Evolutionary conservation across 2,329 filamentous ascomycete species (phyloP), one percentile per base, ranked within the genome.

Genomic region (Cryphonectria naterciae): DNA sequence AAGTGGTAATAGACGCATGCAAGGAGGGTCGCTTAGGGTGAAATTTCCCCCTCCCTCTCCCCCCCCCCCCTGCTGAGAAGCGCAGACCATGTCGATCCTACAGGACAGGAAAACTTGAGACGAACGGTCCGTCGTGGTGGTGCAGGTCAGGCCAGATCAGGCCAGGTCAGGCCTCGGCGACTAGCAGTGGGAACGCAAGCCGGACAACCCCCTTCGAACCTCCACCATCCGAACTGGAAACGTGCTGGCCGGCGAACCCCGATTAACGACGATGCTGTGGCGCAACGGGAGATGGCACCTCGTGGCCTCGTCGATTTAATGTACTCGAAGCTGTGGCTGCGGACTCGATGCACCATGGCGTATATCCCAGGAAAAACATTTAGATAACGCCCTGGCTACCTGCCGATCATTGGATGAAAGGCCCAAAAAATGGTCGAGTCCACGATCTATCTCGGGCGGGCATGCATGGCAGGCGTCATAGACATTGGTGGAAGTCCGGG

Each of bases 131-230:
- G 46, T 49, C 19, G 19, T 49, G 46, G 46, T 49, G 19, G 46
- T 49, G 19, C n/a, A n/a, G n/a, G n/a, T n/a, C n/a, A n/a, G n/a
- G n/a, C n/a, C 43, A 49, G 43, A 19, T 49, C 62, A 67, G 60
- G 17, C 37, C 66, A 69, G 64, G 17, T 28, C 66, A 69, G 60
- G 66, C 65, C 69, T 69, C 61, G 69, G 66, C 61, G 54, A 62
- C 41, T 35, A 49, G 69, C 66, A 71, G 54, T 54, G 49, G 62
- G 62, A 54, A 63, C n/a, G 58, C 70, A 71, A 62, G 39, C 22
- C 62, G 35, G 41, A 32, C n/a, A 49, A 37, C 37, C 28, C 46
- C 54, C 54, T 54, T 39, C 64, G 43, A 66, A 46, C 67, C 6
- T 65, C 43, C 63, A 52, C 58, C 58, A 52, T 49, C 39, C 39